These are phyloP conservation scores for Ceratocystis diversiconidia DNA, from an alignment of 2,329 filamentous ascomycete genomes.

Conservation along the genomic window DNA sequence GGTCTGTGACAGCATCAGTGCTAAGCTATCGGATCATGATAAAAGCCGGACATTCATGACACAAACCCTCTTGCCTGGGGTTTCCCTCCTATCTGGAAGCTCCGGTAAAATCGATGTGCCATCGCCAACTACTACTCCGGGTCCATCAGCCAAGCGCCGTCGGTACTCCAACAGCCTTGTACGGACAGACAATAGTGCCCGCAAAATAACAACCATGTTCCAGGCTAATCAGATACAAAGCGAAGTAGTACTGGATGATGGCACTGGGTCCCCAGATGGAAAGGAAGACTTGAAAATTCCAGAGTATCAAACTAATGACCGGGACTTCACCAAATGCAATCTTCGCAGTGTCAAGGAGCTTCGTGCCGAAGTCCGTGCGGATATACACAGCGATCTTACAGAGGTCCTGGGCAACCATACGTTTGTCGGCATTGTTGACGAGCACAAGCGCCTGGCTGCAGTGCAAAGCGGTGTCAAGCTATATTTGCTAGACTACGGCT, in stretches of 20 bases:
- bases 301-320: conserved; percentile 59
- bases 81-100: conserved; percentile 24
- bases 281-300: conserved; percentile 32
- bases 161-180: conserved; percentile 60
- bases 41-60: conserved; percentile 89
- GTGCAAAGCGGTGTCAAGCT: conserved; percentile 88
- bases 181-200: conserved; percentile 71
- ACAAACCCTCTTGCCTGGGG: conserved; percentile 71
- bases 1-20: conserved; percentile 67
- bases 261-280: conserved; percentile 25
- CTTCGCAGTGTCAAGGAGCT: conserved; percentile 78
- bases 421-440: conserved; percentile 87
- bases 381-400: conserved; percentile 72
- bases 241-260: conserved; percentile 22
- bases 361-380: conserved; percentile 62
- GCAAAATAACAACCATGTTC: conserved; percentile 96
- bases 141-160: conserved; percentile 28
- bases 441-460: conserved; percentile 71
- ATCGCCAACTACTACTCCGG: conserved; percentile 23
- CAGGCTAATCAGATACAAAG: conserved; percentile 30
- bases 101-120: conserved; percentile 22
- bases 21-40: conserved; percentile 72
- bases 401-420: conserved; percentile 79
- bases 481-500: conserved; percentile 84
- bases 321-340: conserved; percentile 53